Evolutionary conservation across 805 yeast genomes (phyloP).

Genomic region (Candida khao-thaluensis): DNA sequence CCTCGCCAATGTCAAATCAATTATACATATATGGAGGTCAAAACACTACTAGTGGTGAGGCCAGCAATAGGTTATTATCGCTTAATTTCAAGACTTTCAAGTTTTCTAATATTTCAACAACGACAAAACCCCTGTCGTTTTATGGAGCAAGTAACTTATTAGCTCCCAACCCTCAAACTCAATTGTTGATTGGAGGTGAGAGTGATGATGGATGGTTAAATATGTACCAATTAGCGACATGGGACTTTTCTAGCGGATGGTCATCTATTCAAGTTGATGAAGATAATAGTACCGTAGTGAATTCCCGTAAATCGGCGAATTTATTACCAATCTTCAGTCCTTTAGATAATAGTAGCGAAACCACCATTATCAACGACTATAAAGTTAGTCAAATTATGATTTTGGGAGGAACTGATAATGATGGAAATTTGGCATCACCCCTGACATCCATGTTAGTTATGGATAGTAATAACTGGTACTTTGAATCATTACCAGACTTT

Average conservation of each 20-base stretch:
- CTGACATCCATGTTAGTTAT: slow-evolving; percentile 8
- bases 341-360: slow-evolving; percentile 20
- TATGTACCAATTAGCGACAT: slow-evolving; percentile 70
- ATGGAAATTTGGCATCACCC: slow-evolving; percentile 6
- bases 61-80: slow-evolving; percentile 45
- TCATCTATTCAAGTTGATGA: slow-evolving; percentile 43
- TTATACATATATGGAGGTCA: slow-evolving; percentile 58
- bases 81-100: slow-evolving; percentile 35
- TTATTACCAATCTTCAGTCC: slow-evolving; percentile 53
- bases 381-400: slow-evolving; percentile 45
- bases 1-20: slow-evolving; percentile 35
- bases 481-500: slow-evolving; percentile 9
- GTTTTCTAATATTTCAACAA: slow-evolving; percentile 41
- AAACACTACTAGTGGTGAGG: slow-evolving; percentile 15
- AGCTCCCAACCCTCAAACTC: slow-evolving; percentile 46
- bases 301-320: slow-evolving; percentile 53
- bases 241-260: slow-evolving; percentile 71
- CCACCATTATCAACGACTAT: slow-evolving; percentile 29
- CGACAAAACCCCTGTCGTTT: slow-evolving; percentile 56
- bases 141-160: slow-evolving; percentile 49
- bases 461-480: slow-evolving; percentile 14
- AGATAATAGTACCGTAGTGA: slow-evolving; percentile 33
- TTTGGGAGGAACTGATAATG: slow-evolving; percentile 56
- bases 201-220: slow-evolving; percentile 65
- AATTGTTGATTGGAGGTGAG: slow-evolving; percentile 64